phyloP scores from a whole-genome alignment of 495 filamentous ascomycete genomes.

The Articulospora tetracladia region DNA sequence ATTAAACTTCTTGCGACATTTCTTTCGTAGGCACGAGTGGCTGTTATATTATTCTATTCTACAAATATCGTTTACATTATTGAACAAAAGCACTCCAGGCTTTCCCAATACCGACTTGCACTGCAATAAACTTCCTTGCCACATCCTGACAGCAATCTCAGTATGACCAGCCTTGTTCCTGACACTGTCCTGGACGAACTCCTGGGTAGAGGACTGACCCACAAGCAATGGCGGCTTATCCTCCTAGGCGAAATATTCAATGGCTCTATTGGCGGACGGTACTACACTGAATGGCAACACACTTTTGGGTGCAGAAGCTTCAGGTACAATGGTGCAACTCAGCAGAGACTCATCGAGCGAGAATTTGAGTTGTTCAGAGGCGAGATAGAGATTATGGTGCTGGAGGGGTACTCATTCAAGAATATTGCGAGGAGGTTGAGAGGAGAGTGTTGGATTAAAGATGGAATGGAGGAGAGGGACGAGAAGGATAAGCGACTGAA shows the following conservation, averaged over 20 bases:
- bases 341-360: background rate
- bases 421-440: background rate
- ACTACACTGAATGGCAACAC: background rate
- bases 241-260: background rate
- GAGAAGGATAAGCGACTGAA: background rate
- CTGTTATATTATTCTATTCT: too few relatives aligned
- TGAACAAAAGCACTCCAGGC: too few relatives aligned
- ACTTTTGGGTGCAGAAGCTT: background rate
- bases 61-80: too few relatives aligned
- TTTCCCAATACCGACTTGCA: too few relatives aligned
- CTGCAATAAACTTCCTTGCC: background rate
- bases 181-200: background rate
- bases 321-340: background rate
- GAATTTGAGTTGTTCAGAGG: background rate
- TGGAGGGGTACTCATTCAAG: background rate
- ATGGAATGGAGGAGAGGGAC: background rate
- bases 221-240: background rate
- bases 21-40: too few relatives aligned
- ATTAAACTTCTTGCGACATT: too few relatives aligned
- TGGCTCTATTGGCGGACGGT: background rate
- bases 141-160: background rate
- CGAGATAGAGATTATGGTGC: background rate
- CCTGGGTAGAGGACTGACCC: background rate
- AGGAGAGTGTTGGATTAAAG: background rate
- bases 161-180: background rate